A percentile compares a stretch with the other conserved stretches of the same genome.
Conservation (phyloP, 2,329 filamentous ascomycete species). For the Ophiostoma ips region DNA sequence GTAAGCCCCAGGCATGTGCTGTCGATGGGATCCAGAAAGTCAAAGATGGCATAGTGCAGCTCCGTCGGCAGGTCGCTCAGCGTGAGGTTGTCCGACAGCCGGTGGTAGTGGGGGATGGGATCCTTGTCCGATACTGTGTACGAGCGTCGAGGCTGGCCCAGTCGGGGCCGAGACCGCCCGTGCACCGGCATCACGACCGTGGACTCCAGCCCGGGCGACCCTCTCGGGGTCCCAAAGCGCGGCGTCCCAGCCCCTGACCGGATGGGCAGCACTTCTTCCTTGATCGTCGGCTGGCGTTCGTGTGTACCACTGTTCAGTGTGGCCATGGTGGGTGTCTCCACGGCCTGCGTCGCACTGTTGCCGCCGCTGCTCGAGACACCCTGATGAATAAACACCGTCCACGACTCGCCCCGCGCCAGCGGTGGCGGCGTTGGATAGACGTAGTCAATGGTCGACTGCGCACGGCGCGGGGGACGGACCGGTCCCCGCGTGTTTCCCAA, state of each 20-base stretch:
- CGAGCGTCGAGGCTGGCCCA: slow-evolving; percentile 38
- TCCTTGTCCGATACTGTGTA: slow-evolving; percentile 49
- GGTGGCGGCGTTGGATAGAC: slow-evolving; percentile 19
- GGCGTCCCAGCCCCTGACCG: neutral
- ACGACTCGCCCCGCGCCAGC: slow-evolving; percentile 8
- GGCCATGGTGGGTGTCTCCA: neutral
- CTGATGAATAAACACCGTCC: slow-evolving; percentile 9
- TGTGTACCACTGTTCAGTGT: neutral
- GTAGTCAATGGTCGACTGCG: slow-evolving; percentile 34
- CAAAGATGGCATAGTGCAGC: slow-evolving; percentile 46
- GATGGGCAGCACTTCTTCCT: slow-evolving; percentile 5
- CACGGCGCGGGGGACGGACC: slow-evolving; percentile 28
- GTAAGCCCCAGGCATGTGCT: slow-evolving; percentile 47
- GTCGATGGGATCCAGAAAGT: slow-evolving; percentile 50
- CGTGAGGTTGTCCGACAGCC: slow-evolving; percentile 30
- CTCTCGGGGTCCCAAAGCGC: neutral
- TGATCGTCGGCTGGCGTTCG: slow-evolving; percentile 10
- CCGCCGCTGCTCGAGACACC: neutral
- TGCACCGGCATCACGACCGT: neutral
- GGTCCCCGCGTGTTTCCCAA: slow-evolving; percentile 18
- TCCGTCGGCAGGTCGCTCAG: slow-evolving; percentile 42
- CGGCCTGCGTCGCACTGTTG: neutral
- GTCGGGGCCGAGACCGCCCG: slow-evolving; percentile 18
- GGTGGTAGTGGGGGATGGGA: slow-evolving; percentile 36
- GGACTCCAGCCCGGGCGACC: neutral